Base-by-base conservation (phyloP, 352 stramenopile species). In the Phytophthora pini region DNA sequence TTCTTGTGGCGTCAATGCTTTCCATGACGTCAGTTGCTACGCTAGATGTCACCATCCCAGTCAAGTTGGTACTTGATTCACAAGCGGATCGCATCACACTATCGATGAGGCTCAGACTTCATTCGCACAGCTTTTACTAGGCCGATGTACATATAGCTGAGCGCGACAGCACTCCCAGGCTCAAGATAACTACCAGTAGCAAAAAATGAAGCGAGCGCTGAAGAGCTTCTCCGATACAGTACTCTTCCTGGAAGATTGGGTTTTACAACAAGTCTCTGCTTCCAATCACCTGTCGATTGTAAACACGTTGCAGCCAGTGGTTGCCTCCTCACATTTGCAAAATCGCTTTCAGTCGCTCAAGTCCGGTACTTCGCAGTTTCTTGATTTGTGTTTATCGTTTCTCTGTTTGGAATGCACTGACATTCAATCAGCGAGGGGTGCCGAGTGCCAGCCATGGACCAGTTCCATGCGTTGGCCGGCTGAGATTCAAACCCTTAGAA, bases 401-500 rank as follows among this genome's bases (percentile, higher is more conserved):
- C 38, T 52, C 41, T 26, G 26, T 50, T 40, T 34, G 62, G 47
- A 62, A 65, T 59, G 39, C 47, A 81, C 72, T 79, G 62, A 83
- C 74, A 55, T 60, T 45, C 51, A 71, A 79, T 67, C 80, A 87
- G 80, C 80, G 80, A 86, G 77, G 80, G 80, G 80, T 87, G 77
- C 76, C 78, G 65, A 74, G 29, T 60, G 67, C 64, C 60, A 73
- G 53, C 55, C 75, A 76, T 82, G 66, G 68, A 82, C 74, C 2
- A 75, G 66, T 80, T 82, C 74, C 56, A 70, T 80, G 68, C 50
- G 74, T 67, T 74, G 64, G 56, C 61, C 58, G 77, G 75, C 77
- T 86, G 79, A 86, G 77, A 85, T 81, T 17, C 2, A 85, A 51
- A 86, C 75, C 74, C 74, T 88, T 81, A 75, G 63, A 77, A 86